A percentile compares a stretch with the other conserved stretches of the same genome.
Evolutionary conservation across 306 rosid species (phyloP).

Genomic region (Cicer arietinum): DNA sequence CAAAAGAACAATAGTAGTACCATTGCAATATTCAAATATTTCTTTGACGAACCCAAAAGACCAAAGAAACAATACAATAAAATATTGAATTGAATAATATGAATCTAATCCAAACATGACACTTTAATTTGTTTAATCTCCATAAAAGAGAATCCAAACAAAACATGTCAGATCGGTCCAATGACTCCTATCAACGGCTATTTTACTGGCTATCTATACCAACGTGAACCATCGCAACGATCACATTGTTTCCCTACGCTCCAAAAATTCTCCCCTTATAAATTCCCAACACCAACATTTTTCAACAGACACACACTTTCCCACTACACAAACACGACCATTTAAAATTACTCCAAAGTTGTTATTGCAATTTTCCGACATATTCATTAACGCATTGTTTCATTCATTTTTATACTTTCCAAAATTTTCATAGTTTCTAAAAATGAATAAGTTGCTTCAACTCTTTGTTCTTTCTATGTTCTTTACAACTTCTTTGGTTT

Average conservation of each 20-base stretch:
- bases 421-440: constrained; percentile 3
- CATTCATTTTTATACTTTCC: constrained; percentile 16
- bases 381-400: not conserved
- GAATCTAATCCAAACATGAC: constrained; percentile 19
- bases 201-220: constrained; percentile 47
- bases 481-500: constrained; percentile 9
- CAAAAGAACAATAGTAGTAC: not conserved
- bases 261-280: constrained; percentile 36
- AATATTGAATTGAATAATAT: not conserved
- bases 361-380: not conserved
- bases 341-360: not conserved
- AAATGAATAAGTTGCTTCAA: constrained; percentile 48
- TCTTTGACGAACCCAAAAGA: not conserved
- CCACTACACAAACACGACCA: not conserved
- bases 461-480: constrained; percentile 45
- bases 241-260: constrained; percentile 44
- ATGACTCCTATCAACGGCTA: constrained; percentile 63
- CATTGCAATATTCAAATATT: not conserved
- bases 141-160: not conserved
- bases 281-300: constrained; percentile 6
- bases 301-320: not conserved
- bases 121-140: constrained; percentile 16
- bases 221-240: constrained; percentile 66
- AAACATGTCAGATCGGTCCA: constrained; percentile 22
- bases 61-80: not conserved